Evolutionary conservation across 371 early-diverging fungal genomes (phyloP).

Genomic region (Coelomomyces lativittatus): DNA sequence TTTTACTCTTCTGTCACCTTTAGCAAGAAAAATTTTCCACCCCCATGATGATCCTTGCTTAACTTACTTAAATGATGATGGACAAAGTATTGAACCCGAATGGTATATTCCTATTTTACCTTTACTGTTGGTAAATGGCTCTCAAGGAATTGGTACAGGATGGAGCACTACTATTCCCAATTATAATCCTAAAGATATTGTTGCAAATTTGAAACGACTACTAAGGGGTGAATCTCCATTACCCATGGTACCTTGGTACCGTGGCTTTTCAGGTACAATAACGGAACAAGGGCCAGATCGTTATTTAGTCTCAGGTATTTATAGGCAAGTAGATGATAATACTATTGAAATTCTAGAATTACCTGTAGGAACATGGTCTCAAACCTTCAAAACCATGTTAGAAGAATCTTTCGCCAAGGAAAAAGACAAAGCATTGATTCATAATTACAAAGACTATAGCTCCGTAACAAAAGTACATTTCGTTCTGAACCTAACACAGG

Average conservation of each 20-base stretch:
- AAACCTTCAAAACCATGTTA: conserved; percentile 75
- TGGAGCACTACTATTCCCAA: conserved; percentile 70
- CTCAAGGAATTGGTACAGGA: conserved; percentile 98
- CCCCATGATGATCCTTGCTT: conserved; percentile 77
- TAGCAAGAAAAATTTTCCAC: conserved; percentile 74
- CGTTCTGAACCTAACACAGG: conserved; percentile 50
- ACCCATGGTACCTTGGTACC: conserved; percentile 90
- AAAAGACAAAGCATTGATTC: conserved; percentile 45
- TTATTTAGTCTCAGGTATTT: conserved; percentile 57
- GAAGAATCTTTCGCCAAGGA: conserved; percentile 48
- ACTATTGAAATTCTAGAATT: conserved; percentile 81
- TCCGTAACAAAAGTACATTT: conserved; percentile 69
- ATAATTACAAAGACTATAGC: conserved; percentile 63
- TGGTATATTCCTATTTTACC: conserved; percentile 97
- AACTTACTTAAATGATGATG: conserved; percentile 84
- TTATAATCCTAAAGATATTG: conserved; percentile 85
- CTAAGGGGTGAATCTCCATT: conserved; percentile 57
- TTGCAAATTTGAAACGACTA: conserved; percentile 66
- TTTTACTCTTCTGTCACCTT: conserved; percentile 57
- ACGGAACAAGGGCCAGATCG: conserved; percentile 12
- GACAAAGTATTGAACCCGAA: conserved; percentile 83
- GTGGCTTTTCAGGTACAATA: conserved; percentile 55
- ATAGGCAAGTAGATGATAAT: conserved; percentile 49
- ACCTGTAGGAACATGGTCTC: conserved; percentile 90
- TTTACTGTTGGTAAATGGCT: conserved; percentile 92